A percentile compares a stretch with the other conserved stretches of the same genome.
Conservation (phyloP, 176 grass and related monocot genomes). For the Oryza meridionalis region DNA sequence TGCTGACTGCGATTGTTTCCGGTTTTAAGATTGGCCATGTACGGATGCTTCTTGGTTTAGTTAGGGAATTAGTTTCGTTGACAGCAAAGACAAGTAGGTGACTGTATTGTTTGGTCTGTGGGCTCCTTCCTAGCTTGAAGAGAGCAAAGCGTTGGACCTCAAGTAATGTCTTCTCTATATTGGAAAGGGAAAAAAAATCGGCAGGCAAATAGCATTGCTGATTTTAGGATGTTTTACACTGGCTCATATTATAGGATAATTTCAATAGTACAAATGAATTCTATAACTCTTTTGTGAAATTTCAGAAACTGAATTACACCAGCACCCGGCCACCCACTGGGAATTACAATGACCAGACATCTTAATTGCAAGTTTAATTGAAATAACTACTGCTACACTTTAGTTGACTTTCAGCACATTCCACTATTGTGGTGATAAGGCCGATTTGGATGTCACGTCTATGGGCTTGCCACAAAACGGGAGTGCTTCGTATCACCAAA, state of each 20-base stretch:
- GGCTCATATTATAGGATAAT: background rate
- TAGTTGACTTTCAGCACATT: background rate
- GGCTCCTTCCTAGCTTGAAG: conserved; percentile 22
- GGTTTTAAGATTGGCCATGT: background rate
- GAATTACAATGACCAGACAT: background rate
- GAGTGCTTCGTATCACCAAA: background rate
- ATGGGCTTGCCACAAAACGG: conserved; percentile 15
- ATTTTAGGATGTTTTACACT: conserved; percentile 1
- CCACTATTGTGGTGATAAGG: background rate
- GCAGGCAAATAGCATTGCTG: background rate
- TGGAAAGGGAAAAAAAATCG: background rate
- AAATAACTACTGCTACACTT: background rate
- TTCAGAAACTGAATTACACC: background rate
- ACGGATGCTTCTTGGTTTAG: conserved; percentile 31
- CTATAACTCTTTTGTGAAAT: background rate
- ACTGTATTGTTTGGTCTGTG: conserved; percentile 24
- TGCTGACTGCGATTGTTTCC: conserved; percentile 3
- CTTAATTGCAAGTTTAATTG: background rate
- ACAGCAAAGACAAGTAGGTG: background rate
- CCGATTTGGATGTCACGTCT: background rate
- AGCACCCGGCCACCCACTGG: background rate
- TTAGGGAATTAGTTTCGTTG: conserved; percentile 18
- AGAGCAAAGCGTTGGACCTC: background rate
- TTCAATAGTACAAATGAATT: background rate
- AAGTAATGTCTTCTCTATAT: background rate